Evolutionary conservation across 805 yeast species (phyloP).

Genomic region (Metschnikowia vanudenii): DNA sequence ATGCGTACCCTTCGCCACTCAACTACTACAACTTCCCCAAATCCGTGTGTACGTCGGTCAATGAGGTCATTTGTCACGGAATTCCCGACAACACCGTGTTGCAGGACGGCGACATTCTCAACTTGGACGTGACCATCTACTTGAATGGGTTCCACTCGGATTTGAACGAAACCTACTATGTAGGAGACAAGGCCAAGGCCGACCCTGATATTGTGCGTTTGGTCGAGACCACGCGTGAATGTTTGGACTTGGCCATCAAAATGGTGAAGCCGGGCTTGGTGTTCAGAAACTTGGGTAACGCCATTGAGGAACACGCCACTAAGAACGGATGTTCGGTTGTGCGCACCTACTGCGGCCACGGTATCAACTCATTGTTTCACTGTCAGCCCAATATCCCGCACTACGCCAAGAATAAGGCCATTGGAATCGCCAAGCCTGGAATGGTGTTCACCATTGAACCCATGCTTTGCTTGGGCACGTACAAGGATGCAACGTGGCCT

Average conservation of each 20-base stretch:
- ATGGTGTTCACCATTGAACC: conserved; percentile 98
- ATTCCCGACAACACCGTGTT: conserved; percentile 88
- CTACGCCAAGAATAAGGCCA: conserved; percentile 87
- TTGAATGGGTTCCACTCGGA: conserved; percentile 91
- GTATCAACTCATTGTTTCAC: conserved; percentile 83
- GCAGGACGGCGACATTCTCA: conserved; percentile 91
- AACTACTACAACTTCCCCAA: conserved; percentile 94
- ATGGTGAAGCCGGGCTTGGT: conserved; percentile 89
- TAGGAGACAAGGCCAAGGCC: conserved; percentile 82
- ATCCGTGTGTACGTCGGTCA: conserved; percentile 87
- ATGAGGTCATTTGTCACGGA: conserved; percentile 96
- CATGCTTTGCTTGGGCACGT: conserved; percentile 85
- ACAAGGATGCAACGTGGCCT: conserved; percentile 87
- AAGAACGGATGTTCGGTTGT: conserved; percentile 82
- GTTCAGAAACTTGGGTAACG: conserved; percentile 81
- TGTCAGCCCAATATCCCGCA: conserved; percentile 92
- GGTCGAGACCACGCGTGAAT: conserved; percentile 85
- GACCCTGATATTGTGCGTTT: conserved; percentile 81
- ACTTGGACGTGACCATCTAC: conserved; percentile 83
- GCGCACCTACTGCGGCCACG: conserved; percentile 91
- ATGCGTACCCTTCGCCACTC: conserved; percentile 91
- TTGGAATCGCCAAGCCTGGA: conserved; percentile 93
- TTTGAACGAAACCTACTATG: conserved; percentile 93
- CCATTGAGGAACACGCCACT: conserved; percentile 83
- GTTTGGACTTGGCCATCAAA: conserved; percentile 78